Conservation (phyloP, 495 filamentous ascomycete genomes). For the Xylona heveae region DNA sequence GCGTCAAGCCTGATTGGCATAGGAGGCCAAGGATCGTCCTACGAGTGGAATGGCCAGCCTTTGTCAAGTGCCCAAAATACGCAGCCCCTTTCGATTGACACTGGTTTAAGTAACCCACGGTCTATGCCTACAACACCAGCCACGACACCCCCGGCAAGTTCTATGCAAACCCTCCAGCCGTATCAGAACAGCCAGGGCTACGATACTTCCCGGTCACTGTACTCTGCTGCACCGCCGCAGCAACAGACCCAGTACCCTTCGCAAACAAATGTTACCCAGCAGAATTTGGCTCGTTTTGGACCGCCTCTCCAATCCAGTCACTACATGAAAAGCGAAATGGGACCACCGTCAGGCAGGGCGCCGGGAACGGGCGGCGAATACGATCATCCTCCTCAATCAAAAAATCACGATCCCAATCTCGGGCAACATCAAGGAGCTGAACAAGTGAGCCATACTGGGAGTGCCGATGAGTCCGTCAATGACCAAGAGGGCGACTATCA, state of each 20-base stretch:
- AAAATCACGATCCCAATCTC: slow-evolving; percentile 40
- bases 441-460: slow-evolving; percentile 26
- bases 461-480: slow-evolving; percentile 48
- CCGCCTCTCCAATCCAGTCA: slow-evolving; percentile 28
- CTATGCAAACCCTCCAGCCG: slow-evolving; percentile 54
- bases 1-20: slow-evolving; percentile 78
- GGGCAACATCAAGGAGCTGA: slow-evolving; percentile 30
- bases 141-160: slow-evolving; percentile 70
- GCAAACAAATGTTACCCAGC: slow-evolving; percentile 35
- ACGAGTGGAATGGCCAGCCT: slow-evolving; percentile 49
- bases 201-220: slow-evolving; percentile 57
- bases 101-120: slow-evolving; percentile 53
- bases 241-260: slow-evolving; percentile 46
- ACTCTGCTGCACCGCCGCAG: slow-evolving; percentile 51
- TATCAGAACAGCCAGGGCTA: slow-evolving; percentile 55
- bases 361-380: slow-evolving; percentile 27
- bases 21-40: slow-evolving; percentile 47
- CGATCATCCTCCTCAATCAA: slow-evolving; percentile 44
- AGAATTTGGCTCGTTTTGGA: slow-evolving; percentile 50
- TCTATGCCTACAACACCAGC: slow-evolving; percentile 89
- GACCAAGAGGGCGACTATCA: slow-evolving; percentile 58
- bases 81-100: slow-evolving; percentile 70
- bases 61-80: slow-evolving; percentile 43
- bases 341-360: slow-evolving; percentile 49
- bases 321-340: slow-evolving; percentile 89